Percentiles rank a stretch among this genome's conserved stretches.
Evolutionary conservation across 495 filamentous ascomycete species (phyloP).

Genomic region (Daldinia decipiens): DNA sequence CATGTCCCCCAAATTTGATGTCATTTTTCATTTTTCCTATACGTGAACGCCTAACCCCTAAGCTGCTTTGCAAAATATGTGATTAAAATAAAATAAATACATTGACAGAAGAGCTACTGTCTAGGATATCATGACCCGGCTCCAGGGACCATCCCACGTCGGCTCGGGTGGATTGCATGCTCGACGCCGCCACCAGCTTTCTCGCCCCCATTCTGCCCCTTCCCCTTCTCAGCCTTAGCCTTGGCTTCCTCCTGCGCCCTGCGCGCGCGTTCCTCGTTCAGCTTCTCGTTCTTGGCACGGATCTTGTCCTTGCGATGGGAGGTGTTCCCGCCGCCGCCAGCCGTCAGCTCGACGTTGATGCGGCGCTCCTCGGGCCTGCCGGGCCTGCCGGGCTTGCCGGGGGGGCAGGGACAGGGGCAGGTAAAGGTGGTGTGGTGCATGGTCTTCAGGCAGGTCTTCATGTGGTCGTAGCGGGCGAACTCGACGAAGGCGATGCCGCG

Average conservation of each 20-base stretch:
- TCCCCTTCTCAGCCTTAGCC: conserved; percentile 61
- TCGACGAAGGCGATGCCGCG: conserved; percentile 94
- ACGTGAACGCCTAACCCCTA: neutral
- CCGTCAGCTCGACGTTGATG: conserved; percentile 95
- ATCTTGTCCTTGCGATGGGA: conserved; percentile 77
- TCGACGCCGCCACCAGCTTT: conserved; percentile 43
- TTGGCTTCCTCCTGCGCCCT: conserved; percentile 62
- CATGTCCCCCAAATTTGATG: conserved; percentile 5
- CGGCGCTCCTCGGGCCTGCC: conserved; percentile 61
- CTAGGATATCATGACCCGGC: conserved; percentile 26
- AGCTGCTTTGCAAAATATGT: neutral
- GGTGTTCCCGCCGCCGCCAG: conserved; percentile 86
- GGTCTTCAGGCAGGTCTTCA: conserved; percentile 90
- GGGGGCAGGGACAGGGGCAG: too few relatives aligned
- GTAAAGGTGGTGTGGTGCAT: conserved; percentile 85
- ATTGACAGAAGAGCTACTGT: neutral
- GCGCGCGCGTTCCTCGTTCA: conserved; percentile 79
- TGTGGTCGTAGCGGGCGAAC: conserved; percentile 86
- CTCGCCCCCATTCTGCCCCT: conserved; percentile 42
- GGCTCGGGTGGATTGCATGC: conserved; percentile 68
- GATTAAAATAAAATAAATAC: neutral
- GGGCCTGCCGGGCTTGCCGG: too few relatives aligned
- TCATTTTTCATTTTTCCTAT: conserved; percentile 9
- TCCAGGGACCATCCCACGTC: conserved; percentile 58
- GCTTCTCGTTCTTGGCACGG: conserved; percentile 83